Conservation (phyloP, 2,329 filamentous ascomycete genomes). For the Basipetospora sp. region DNA sequence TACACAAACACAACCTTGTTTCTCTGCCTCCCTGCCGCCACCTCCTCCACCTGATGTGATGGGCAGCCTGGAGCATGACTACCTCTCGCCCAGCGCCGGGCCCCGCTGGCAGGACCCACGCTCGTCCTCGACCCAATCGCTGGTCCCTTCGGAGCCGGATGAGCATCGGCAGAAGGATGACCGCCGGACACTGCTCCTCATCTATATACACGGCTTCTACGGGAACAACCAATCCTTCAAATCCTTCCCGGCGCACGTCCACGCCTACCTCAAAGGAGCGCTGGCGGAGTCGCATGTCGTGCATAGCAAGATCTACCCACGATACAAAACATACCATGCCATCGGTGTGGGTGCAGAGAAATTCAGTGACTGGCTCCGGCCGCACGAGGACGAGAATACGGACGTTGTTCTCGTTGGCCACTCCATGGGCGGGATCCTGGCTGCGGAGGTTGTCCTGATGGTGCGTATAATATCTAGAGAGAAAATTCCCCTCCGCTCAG, state of each 20-base stretch:
- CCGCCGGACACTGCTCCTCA: constrained; percentile 48
- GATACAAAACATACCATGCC: constrained; percentile 60
- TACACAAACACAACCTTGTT: neutral
- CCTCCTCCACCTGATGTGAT: too few species aligned
- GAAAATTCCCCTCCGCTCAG: too few species aligned
- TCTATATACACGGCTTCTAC: constrained; percentile 86
- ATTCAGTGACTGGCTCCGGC: constrained; percentile 68
- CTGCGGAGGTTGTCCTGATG: constrained; percentile 63
- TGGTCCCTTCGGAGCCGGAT: constrained; percentile 16
- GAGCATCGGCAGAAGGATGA: constrained; percentile 12
- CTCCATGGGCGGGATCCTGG: constrained; percentile 75
- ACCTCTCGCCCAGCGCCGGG: neutral
- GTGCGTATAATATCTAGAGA: too few species aligned
- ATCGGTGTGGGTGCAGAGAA: constrained; percentile 64
- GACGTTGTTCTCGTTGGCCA: constrained; percentile 77
- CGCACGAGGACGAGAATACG: constrained; percentile 57
- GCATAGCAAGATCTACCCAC: constrained; percentile 73
- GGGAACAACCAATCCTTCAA: constrained; percentile 77
- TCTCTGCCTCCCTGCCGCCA: too few species aligned
- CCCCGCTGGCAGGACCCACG: constrained; percentile 25
- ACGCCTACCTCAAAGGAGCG: constrained; percentile 53
- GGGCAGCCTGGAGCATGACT: neutral
- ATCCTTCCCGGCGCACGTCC: constrained; percentile 76
- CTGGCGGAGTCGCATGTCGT: constrained; percentile 62
- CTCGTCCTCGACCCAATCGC: constrained; percentile 33